Conservation (phyloP, 2,329 filamentous ascomycete species). For the Pseudophaeomoniella oleicola region DNA sequence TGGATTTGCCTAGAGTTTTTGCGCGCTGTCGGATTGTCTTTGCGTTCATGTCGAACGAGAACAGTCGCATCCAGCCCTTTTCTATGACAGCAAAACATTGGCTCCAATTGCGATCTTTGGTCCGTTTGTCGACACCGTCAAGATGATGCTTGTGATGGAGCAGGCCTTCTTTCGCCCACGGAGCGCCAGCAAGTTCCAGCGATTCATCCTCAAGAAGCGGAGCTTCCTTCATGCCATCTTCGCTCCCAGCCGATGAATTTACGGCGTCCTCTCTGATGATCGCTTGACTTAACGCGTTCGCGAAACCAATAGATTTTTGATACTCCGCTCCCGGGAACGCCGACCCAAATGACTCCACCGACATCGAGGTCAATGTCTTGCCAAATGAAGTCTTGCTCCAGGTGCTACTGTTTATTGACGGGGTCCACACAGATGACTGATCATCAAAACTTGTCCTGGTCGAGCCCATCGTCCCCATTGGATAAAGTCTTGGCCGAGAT, state of each 20-base stretch:
- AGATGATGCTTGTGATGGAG: constrained; percentile 94
- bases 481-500: constrained; percentile 62
- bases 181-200: constrained; percentile 80
- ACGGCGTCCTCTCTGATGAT: constrained; percentile 80
- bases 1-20: constrained; percentile 37
- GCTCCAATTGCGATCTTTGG: constrained; percentile 86
- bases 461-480: constrained; percentile 68
- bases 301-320: constrained; percentile 93
- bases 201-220: constrained; percentile 82
- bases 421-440: constrained; percentile 78
- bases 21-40: constrained; percentile 60
- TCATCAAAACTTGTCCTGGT: constrained; percentile 93
- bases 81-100: constrained; percentile 95
- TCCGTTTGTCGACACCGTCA: constrained; percentile 77
- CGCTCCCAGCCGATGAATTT: constrained; percentile 35
- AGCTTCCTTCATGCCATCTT: constrained; percentile 43
- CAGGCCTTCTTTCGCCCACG: constrained; percentile 95
- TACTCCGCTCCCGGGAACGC: constrained; percentile 65
- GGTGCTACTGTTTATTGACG: constrained; percentile 71
- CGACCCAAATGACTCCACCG: constrained; percentile 77
- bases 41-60: constrained; percentile 69
- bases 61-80: constrained; percentile 84
- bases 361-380: constrained; percentile 81
- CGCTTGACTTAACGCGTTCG: constrained; percentile 87
- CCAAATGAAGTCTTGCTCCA: constrained; percentile 92